These are phyloP conservation scores for Pyrenochaeta sp. DNA, from an alignment of 2,329 filamentous ascomycete genomes.

Conservation along the genomic window DNA sequence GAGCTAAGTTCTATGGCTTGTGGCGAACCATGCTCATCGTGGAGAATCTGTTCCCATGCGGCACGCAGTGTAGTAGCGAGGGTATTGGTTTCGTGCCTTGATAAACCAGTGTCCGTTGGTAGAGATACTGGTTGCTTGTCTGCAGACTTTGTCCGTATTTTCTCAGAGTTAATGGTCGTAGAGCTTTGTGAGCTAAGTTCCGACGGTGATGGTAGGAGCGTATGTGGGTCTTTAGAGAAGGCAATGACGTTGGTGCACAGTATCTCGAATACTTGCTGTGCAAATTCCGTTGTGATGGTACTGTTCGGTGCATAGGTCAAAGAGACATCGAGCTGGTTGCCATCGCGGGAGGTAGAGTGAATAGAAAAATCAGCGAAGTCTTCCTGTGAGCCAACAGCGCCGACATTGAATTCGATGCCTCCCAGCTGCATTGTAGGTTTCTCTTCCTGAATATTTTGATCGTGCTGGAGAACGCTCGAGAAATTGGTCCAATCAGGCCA, in stretches of 20 bases:
- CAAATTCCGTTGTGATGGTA: constrained; percentile 62
- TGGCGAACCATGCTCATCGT: constrained; percentile 31
- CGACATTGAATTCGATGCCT: constrained; percentile 38
- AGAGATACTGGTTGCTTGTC: constrained; percentile 34
- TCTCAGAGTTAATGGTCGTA: constrained; percentile 32
- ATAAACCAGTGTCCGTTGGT: constrained; percentile 37
- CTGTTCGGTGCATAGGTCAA: constrained; percentile 45
- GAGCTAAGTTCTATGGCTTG: constrained; percentile 31
- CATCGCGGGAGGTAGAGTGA: constrained; percentile 31
- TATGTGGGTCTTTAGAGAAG: constrained; percentile 39
- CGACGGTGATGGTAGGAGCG: constrained; percentile 35
- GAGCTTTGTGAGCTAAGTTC: constrained; percentile 35
- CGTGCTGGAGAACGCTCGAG: constrained; percentile 45
- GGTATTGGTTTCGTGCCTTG: constrained; percentile 29
- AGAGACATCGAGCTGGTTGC: constrained; percentile 36
- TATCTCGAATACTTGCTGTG: constrained; percentile 56
- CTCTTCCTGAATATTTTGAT: constrained; percentile 39
- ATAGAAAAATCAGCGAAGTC: constrained; percentile 47
- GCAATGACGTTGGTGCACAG: constrained; percentile 37
- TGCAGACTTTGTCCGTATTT: constrained; percentile 29
- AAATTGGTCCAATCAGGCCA: constrained; percentile 50
- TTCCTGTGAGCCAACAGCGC: constrained; percentile 39
- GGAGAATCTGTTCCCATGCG: constrained; percentile 43
- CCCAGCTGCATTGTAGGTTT: constrained; percentile 61
- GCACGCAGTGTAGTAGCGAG: constrained; percentile 35